Base-by-base conservation (phyloP, 495 filamentous ascomycete species). In the Daldinia caldariorum region DNA sequence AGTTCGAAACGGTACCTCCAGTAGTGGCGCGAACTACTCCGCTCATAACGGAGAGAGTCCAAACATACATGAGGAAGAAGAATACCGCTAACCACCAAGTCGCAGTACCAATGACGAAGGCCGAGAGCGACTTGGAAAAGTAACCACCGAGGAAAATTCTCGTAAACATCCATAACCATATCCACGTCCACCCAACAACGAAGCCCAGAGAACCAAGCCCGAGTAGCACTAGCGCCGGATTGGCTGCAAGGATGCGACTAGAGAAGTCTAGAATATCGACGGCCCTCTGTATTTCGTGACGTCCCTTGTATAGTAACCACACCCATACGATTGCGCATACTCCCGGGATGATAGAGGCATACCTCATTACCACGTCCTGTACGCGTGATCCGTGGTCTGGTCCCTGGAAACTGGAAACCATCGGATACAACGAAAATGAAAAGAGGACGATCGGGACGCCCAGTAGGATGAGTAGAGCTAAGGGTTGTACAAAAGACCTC, bases 131-230 rank as follows among this genome's bases (percentile, higher is more conserved):
- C 45, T 76, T 85, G 8, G 88, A 85, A 65, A 92, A 84, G 76
- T 91, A 91, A 3, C 94, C 95, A 18, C 90, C 92, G 43, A 97
- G 87, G 77, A 99, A 99, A 49, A 98, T 88, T 29, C 94, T 86
- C 2, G 93, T 95, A 79, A 99, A 99, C 95, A 98, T 97, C 71
- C 89, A 87, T 76, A 98, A 87, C 95, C 95, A 99, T 9, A 91
- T 72, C 95, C 95, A 99, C 2, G 93, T 97, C 91, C 94, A 98
- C 7, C 86, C 81, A 9, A 96, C 89, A 45, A 97, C 89, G 37
- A 85, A 82, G 9, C 82, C 84, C n/a, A 99, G 86, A 29, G 89
- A 91, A 34, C 81, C 89, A 68, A 98, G 87, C 18, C 94, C 94
- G 32, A 97, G 84, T 3, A 89, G 77, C n/a, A 98, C 81, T 26